Conservation (phyloP, 169 alveolate genomes). For the Plasmodium gaboni region DNA sequence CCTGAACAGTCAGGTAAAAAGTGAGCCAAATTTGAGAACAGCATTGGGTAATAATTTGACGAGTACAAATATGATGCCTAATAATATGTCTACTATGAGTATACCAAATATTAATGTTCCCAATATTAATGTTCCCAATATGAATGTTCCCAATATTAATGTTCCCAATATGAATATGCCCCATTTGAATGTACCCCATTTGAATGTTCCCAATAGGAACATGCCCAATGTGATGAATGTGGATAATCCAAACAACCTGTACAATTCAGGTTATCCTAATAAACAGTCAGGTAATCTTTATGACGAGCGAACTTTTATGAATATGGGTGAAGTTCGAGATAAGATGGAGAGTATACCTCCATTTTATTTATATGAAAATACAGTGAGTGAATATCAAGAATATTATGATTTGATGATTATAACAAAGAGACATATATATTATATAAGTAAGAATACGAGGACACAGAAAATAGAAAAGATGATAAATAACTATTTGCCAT, state of each 20-base stretch:
- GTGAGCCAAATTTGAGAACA: neutral
- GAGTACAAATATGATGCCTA: neutral
- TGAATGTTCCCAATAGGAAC: neutral
- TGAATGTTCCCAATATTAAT: neutral
- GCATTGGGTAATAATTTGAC: neutral
- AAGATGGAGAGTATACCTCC: conserved; percentile 55
- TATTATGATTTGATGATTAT: conserved; percentile 51
- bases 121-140: neutral
- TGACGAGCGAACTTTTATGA: neutral
- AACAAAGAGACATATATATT: conserved; percentile 49
- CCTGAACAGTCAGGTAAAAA: conserved; percentile 1
- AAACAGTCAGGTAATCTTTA: neutral
- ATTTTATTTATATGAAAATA: conserved; percentile 62
- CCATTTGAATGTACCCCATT: neutral
- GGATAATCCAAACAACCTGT: neutral
- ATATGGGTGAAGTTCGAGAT: conserved; percentile 3
- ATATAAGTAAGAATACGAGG: conserved; percentile 54
- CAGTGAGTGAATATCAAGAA: conserved; percentile 70
- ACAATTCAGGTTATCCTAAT: no score
- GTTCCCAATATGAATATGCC: neutral
- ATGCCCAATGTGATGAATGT: neutral
- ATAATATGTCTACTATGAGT: neutral
- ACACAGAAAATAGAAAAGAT: conserved; percentile 55
- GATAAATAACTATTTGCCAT: conserved; percentile 42
- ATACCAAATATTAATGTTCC: neutral